phyloP scores from a whole-genome alignment of 345 rosid species.

The Eucalyptus paniculata region DNA sequence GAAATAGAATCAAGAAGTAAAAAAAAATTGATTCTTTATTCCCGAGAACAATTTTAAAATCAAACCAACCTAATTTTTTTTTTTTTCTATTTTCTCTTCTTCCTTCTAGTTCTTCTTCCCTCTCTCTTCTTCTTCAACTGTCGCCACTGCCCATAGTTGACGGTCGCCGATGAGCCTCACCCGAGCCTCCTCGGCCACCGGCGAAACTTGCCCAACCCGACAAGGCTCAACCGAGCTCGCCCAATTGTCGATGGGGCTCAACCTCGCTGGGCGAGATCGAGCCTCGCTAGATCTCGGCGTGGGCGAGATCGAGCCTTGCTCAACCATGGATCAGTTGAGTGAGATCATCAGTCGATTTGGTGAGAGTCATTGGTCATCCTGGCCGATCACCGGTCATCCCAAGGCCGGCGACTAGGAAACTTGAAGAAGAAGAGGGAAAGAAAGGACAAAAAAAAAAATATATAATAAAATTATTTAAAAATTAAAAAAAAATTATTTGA shows the following conservation, averaged over 20 bases:
- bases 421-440: too few relatives aligned
- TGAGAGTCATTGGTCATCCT: too few relatives aligned
- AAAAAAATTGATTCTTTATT: too few relatives aligned
- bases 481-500: too few relatives aligned
- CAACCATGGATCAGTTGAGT: accelerated
- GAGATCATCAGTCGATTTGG: accelerated
- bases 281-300: accelerated
- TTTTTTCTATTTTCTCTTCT: too few relatives aligned
- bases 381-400: accelerated
- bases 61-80: accelerated
- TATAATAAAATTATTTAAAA: too few relatives aligned
- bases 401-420: accelerated
- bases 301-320: too few relatives aligned
- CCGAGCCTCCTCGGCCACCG: accelerated
- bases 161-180: accelerated
- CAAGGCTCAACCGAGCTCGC: too few relatives aligned
- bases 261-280: accelerated
- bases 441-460: too few relatives aligned
- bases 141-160: accelerated
- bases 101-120: too few relatives aligned
- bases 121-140: too few relatives aligned
- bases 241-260: accelerated
- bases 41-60: accelerated
- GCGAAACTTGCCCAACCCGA: accelerated
- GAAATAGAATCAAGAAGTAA: too few relatives aligned